Percentiles rank a stretch among this genome's conserved stretches.
These are phyloP conservation scores for Trichomonascaceae sp. DNA, from an alignment of 1,139 yeast genomes.

Conservation along the genomic window DNA sequence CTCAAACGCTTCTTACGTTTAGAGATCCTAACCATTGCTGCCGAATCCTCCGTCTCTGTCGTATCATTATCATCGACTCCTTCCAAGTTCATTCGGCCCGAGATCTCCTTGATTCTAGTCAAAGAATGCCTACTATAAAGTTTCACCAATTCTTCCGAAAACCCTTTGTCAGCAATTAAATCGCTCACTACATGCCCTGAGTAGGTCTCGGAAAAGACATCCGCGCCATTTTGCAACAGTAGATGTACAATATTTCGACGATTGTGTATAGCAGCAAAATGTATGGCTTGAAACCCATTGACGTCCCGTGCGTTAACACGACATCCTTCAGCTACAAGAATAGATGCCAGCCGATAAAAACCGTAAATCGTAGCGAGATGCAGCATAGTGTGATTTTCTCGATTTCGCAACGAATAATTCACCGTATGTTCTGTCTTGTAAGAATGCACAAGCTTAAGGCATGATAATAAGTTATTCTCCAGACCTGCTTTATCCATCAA, in stretches of 20 bases:
- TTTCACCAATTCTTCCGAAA: conserved; percentile 21
- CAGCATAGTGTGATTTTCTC: conserved; percentile 73
- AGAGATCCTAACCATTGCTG: not conserved
- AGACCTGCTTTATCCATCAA: not conserved
- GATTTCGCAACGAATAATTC: conserved; percentile 69
- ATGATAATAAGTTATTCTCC: conserved; percentile 23
- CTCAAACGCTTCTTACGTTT: not conserved
- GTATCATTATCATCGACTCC: conserved; percentile 1
- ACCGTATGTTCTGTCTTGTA: conserved; percentile 52
- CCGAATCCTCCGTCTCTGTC: not conserved
- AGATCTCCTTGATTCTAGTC: not conserved
- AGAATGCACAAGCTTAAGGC: conserved; percentile 56
- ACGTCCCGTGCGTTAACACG: conserved; percentile 61
- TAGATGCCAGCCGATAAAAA: conserved; percentile 50
- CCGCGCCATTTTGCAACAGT: conserved; percentile 58
- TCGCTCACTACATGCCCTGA: conserved; percentile 47
- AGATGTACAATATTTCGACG: conserved; percentile 51
- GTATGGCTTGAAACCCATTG: conserved; percentile 76
- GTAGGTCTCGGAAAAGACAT: conserved; percentile 45
- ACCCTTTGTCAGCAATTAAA: conserved; percentile 47
- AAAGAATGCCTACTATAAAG: not conserved
- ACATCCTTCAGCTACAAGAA: conserved; percentile 67
- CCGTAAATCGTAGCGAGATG: conserved; percentile 74
- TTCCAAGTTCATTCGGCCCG: not conserved
- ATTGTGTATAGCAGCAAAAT: conserved; percentile 70